Conservation (phyloP, 1,284 basidiomycete genomes). For the Irpex lacteus region DNA sequence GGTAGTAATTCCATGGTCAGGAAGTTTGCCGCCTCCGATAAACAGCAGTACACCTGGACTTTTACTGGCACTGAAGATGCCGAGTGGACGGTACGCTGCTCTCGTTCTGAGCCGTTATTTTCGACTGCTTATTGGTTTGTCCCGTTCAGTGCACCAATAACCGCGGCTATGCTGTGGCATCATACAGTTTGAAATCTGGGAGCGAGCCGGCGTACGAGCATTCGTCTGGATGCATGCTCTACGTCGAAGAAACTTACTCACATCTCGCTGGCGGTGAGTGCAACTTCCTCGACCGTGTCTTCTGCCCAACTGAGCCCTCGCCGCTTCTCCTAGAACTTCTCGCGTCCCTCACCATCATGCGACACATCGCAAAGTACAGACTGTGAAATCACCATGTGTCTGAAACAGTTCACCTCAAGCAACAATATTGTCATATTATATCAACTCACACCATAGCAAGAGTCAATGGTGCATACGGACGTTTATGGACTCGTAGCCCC, state of each 20-base stretch:
- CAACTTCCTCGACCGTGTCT: slow-evolving; percentile 3
- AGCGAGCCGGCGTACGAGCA: slow-evolving; percentile 51
- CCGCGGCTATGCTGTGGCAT: slow-evolving; percentile 49
- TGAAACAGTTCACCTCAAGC: not conserved
- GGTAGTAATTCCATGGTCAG: slow-evolving; percentile 38
- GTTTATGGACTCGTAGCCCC: not conserved
- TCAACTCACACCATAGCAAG: not conserved
- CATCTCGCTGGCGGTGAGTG: slow-evolving; percentile 51
- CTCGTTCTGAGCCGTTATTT: not conserved
- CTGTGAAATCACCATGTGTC: slow-evolving; percentile 29
- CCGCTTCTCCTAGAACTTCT: slow-evolving; percentile 45
- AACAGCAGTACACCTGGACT: slow-evolving; percentile 57
- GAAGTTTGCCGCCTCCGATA: slow-evolving; percentile 55
- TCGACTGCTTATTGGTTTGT: not conserved
- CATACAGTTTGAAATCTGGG: slow-evolving; percentile 52
- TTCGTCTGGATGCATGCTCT: slow-evolving; percentile 60
- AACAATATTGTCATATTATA: not conserved
- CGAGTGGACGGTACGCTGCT: slow-evolving; percentile 58
- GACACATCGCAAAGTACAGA: slow-evolving; percentile 55
- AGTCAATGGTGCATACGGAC: not conserved
- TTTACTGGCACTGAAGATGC: slow-evolving; percentile 41
- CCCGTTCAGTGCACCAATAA: slow-evolving; percentile 50
- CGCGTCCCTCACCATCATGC: slow-evolving; percentile 60
- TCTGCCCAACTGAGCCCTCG: not conserved
- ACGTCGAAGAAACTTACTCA: slow-evolving; percentile 57